Percentiles rank a stretch among this genome's conserved stretches.
These are phyloP conservation scores for Gilbertella persicaria DNA, from an alignment of 371 early-diverging fungal species.

Conservation along the genomic window DNA sequence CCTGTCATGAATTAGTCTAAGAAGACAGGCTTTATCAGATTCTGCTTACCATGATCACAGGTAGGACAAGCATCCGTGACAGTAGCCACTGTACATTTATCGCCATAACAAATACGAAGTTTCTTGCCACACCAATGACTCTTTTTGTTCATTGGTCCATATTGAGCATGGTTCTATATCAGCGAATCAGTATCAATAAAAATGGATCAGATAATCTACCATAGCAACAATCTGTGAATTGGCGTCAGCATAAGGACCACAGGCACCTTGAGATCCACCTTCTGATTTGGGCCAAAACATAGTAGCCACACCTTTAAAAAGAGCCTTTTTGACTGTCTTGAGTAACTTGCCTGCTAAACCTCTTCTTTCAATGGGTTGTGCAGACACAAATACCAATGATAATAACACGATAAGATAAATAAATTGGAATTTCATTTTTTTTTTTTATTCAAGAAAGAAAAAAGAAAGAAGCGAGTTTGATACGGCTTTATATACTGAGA, in stretches of 20 bases:
- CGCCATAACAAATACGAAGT: conserved; percentile 27
- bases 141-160: conserved; percentile 31
- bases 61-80: conserved; percentile 41
- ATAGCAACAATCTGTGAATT: conserved; percentile 40
- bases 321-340: conserved; percentile 6
- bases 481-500: neutral
- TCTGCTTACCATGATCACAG: conserved; percentile 30
- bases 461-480: neutral
- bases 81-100: conserved; percentile 27
- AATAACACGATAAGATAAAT: conserved; percentile 3
- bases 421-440: conserved; percentile 9
- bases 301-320: conserved; percentile 23
- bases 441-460: neutral
- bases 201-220: conserved; percentile 14
- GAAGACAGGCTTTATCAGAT: no score
- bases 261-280: conserved; percentile 36
- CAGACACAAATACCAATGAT: neutral
- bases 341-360: conserved; percentile 12
- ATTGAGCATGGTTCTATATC: conserved; percentile 34
- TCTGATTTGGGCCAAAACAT: conserved; percentile 35
- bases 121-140: conserved; percentile 46
- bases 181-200: neutral
- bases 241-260: conserved; percentile 31
- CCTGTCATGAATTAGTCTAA: conserved; percentile 10
- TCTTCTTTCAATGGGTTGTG: conserved; percentile 16